These are phyloP conservation scores for Dissophora ornata DNA, from an alignment of 192 early-diverging fungal species.

Conservation along the genomic window DNA sequence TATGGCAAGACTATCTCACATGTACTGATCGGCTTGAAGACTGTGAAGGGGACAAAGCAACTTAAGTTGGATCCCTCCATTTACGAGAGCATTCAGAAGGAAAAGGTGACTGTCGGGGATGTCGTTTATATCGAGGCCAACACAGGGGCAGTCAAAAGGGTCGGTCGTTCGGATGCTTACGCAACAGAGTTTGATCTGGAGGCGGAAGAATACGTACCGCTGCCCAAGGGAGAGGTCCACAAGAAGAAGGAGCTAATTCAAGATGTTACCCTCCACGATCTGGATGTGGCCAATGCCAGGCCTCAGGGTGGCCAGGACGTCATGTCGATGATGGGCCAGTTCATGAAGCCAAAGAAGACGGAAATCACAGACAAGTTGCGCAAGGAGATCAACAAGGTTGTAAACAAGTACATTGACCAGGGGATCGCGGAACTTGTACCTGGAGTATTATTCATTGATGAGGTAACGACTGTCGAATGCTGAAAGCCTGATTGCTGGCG, in stretches of 20 bases:
- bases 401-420: conserved; percentile 98
- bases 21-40: conserved; percentile 96
- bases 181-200: conserved; percentile 99
- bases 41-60: conserved; percentile 98
- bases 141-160: conserved; percentile 97
- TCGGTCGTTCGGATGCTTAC: conserved; percentile 97
- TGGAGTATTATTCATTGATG: conserved; percentile 98
- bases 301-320: conserved; percentile 99
- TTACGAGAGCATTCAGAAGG: conserved; percentile 96
- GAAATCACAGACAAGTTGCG: conserved; percentile 99
- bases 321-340: conserved; percentile 97
- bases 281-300: conserved; percentile 96
- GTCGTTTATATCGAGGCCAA: conserved; percentile 99
- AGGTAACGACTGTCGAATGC: conserved; percentile 60
- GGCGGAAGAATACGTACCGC: conserved; percentile 96
- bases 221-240: conserved; percentile 98
- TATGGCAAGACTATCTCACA: conserved; percentile 97
- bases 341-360: conserved; percentile 99
- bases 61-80: conserved; percentile 97
- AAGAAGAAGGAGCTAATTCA: conserved; percentile 99
- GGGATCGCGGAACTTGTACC: conserved; percentile 97
- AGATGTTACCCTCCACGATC: conserved; percentile 97
- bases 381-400: conserved; percentile 98
- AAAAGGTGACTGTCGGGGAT: conserved; percentile 95
- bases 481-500: not conserved